These are phyloP conservation scores for Loxodes magnus DNA, from an alignment of 73 alveolate species.

Conservation along the genomic window DNA sequence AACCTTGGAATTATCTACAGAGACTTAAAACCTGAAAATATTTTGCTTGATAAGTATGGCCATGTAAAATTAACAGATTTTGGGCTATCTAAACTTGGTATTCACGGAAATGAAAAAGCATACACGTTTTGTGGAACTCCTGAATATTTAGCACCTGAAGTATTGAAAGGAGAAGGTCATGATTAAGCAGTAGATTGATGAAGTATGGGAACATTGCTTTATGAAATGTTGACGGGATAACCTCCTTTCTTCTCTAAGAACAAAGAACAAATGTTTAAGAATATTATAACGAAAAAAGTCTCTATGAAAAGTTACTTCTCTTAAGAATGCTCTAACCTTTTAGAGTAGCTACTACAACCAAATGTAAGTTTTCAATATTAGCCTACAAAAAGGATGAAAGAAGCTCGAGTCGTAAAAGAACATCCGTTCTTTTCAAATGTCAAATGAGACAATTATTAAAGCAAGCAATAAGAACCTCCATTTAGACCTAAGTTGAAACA, in stretches of 20 bases:
- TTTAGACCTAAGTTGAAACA: too few relatives aligned
- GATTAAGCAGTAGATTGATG: conserved; percentile 20
- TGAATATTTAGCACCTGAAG: conserved; percentile 75
- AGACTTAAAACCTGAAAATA: conserved; percentile 71
- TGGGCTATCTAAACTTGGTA: conserved; percentile 51
- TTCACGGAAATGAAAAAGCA: conserved; percentile 21
- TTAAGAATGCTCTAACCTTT: too few relatives aligned
- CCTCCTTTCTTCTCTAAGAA: conserved; percentile 31
- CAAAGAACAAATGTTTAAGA: conserved; percentile 11
- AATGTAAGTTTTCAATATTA: too few relatives aligned
- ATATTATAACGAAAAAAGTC: conserved; percentile 8
- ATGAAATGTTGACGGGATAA: conserved; percentile 28
- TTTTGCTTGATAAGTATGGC: conserved; percentile 58
- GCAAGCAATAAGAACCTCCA: too few relatives aligned
- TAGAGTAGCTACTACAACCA: too few relatives aligned
- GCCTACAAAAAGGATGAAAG: conserved; percentile 61
- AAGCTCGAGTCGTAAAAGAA: conserved; percentile 70
- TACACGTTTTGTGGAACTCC: conserved; percentile 28
- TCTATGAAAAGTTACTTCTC: too few relatives aligned
- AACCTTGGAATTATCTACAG: conserved; percentile 48
- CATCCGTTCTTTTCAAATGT: conserved; percentile 63
- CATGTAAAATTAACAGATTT: conserved; percentile 70
- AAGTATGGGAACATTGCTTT: conserved; percentile 27
- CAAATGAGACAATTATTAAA: too few relatives aligned
- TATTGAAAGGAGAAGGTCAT: conserved; percentile 33